Evolutionary conservation across 768 basidiomycete species (phyloP).

Genomic region (Chlorophyllum brunneum): DNA sequence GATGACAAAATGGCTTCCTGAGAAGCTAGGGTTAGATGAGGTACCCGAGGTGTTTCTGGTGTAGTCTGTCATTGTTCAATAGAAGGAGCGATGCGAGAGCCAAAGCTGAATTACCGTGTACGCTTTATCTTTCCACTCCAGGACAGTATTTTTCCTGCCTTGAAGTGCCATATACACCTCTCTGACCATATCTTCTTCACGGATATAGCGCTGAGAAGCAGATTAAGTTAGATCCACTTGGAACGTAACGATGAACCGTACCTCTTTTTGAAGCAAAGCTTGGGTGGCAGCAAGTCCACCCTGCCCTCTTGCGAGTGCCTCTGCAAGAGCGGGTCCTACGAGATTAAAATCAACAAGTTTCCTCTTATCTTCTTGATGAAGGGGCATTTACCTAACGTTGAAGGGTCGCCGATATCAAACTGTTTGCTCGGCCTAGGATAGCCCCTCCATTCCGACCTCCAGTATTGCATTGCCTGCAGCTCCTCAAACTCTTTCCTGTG

Average conservation of each 20-base stretch:
- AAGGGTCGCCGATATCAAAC: conserved; percentile 68
- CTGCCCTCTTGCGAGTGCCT: conserved; percentile 28
- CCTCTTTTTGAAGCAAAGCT: conserved; percentile 40
- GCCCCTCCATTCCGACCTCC: conserved; percentile 63
- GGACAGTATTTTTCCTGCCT: conserved; percentile 61
- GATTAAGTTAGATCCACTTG: too few species aligned
- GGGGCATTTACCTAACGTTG: conserved; percentile 53
- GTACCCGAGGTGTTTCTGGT: conserved; percentile 50
- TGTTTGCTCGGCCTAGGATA: conserved; percentile 35
- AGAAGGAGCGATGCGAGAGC: not conserved
- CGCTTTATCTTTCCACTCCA: conserved; percentile 32
- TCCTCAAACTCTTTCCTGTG: conserved; percentile 59
- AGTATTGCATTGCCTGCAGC: conserved; percentile 65
- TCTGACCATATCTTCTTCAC: conserved; percentile 73
- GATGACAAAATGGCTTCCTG: conserved; percentile 61
- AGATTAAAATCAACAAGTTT: not conserved
- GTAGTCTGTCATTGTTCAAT: conserved; percentile 33
- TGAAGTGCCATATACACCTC: conserved; percentile 76
- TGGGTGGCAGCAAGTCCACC: conserved; percentile 30
- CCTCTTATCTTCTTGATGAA: not conserved
- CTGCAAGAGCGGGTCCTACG: conserved; percentile 44
- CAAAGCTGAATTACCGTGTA: conserved; percentile 27
- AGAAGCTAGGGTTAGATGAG: conserved; percentile 64
- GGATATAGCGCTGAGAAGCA: conserved; percentile 55
- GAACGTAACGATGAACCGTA: conserved; percentile 16